These are phyloP conservation scores for Globisporangium camurandrum DNA, from an alignment of 352 stramenopile genomes.

Conservation along the genomic window DNA sequence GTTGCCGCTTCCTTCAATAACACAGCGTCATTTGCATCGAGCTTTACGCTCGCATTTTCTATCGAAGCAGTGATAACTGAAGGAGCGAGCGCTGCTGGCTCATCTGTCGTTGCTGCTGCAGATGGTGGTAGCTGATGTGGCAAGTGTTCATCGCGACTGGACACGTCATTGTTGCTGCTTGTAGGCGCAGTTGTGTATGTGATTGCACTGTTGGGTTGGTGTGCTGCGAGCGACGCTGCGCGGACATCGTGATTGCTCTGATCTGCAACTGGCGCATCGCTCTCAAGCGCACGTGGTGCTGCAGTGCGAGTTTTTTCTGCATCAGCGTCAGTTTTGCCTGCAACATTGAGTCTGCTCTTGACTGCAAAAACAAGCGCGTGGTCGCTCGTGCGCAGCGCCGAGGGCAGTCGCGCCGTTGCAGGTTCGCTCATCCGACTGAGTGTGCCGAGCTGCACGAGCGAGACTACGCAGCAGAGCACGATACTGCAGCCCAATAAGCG, in stretches of 20 bases:
- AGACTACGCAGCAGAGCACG: slow-evolving; percentile 1
- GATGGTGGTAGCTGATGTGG: too few species aligned
- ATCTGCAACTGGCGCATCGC: neutral
- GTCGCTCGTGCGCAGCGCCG: neutral
- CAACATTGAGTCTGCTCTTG: neutral
- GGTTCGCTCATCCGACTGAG: neutral
- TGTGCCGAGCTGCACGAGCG: neutral
- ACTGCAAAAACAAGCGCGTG: neutral
- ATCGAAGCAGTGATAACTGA: too few species aligned
- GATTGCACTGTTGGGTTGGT: neutral
- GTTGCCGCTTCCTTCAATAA: too few species aligned
- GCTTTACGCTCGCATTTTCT: too few species aligned
- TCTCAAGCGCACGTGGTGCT: neutral
- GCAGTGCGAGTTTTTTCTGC: neutral
- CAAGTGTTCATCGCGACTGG: too few species aligned
- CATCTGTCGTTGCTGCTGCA: too few species aligned
- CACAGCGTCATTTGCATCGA: too few species aligned
- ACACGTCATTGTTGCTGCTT: neutral
- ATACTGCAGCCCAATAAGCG: slow-evolving; percentile 3
- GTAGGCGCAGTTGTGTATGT: neutral
- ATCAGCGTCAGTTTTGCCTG: neutral
- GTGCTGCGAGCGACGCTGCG: too few species aligned
- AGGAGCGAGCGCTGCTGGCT: too few species aligned
- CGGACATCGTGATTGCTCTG: too few species aligned
- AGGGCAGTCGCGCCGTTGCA: neutral